Percentiles rank a stretch among this genome's conserved stretches.
phyloP scores from a whole-genome alignment of 148 eudicot species.

The Vaccinium darrowii region DNA sequence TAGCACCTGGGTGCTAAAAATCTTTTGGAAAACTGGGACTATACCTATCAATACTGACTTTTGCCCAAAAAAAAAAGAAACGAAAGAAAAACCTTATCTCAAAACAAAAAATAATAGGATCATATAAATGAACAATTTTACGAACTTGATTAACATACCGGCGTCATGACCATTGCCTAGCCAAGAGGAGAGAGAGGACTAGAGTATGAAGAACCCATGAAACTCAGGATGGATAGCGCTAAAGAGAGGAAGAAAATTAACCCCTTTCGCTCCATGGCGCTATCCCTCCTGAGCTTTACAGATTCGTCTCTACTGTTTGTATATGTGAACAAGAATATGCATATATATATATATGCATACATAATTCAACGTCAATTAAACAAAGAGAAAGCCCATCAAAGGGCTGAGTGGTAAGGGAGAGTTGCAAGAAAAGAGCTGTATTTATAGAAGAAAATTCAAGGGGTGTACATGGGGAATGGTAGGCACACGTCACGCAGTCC shows the following conservation, averaged over 20 bases:
- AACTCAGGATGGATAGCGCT: conserved; percentile 55
- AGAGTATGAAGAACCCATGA: conserved; percentile 28
- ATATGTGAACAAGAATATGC: no score
- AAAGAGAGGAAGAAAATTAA: not conserved
- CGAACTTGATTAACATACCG: not conserved
- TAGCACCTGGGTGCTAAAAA: no score
- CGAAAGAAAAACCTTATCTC: not conserved
- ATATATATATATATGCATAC: no score
- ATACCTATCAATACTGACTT: no score
- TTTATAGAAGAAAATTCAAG: not conserved
- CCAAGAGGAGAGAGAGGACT: not conserved
- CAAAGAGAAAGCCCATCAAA: conserved; percentile 1
- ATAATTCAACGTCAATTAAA: not conserved
- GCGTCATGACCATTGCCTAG: not conserved
- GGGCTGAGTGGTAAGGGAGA: conserved; percentile 8
- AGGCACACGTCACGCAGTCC: not conserved
- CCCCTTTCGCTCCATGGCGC: conserved; percentile 36
- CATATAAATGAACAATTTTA: not conserved
- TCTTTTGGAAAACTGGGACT: no score
- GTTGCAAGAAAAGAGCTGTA: not conserved
- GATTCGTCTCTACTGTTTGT: conserved; percentile 35
- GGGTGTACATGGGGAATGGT: not conserved
- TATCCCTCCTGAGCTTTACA: conserved; percentile 99
- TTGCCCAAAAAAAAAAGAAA: not conserved
- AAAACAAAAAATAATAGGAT: no score